Conservation (phyloP, 1,139 yeast genomes). For the Suhomyces bokatorum region DNA sequence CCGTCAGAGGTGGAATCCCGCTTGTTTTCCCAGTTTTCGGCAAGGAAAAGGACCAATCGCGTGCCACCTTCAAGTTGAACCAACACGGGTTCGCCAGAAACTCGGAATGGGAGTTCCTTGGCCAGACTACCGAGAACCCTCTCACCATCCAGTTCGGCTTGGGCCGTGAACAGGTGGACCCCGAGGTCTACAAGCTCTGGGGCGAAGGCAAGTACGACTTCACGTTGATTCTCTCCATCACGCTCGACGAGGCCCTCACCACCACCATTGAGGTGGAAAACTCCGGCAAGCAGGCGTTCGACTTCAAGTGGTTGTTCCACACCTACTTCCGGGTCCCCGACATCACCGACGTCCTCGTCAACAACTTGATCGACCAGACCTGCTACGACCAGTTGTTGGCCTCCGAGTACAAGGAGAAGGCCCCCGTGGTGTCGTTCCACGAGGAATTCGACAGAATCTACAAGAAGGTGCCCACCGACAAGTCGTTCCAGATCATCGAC, state of each 20-base stretch:
- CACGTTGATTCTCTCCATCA: constrained; percentile 70
- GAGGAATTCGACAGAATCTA: constrained; percentile 88
- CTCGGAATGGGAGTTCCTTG: constrained; percentile 88
- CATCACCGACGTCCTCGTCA: constrained; percentile 72
- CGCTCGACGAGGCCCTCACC: constrained; percentile 56
- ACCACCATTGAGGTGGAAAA: constrained; percentile 78
- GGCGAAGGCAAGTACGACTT: constrained; percentile 60
- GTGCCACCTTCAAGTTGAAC: constrained; percentile 57
- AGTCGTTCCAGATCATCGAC: constrained; percentile 63
- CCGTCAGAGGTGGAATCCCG: constrained; percentile 97
- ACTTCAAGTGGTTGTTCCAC: constrained; percentile 94
- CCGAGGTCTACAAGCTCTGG: constrained; percentile 59
- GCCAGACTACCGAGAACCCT: constrained; percentile 60
- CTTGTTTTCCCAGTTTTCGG: constrained; percentile 96
- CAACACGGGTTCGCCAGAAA: constrained; percentile 97
- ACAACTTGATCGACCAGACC: constrained; percentile 68
- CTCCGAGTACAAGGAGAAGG: constrained; percentile 64
- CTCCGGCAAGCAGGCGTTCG: constrained; percentile 61
- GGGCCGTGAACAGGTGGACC: constrained; percentile 76
- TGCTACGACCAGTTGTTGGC: constrained; percentile 75
- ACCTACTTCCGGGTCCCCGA: constrained; percentile 80
- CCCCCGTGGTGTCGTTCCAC: constrained; percentile 69
- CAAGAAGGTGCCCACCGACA: constrained; percentile 54
- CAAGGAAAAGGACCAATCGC: constrained; percentile 46
- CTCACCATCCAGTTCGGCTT: constrained; percentile 85